Percentiles rank a stretch among this genome's conserved stretches.
phyloP scores from a whole-genome alignment of 2,329 filamentous ascomycete genomes.

The Cytospora leucostoma region DNA sequence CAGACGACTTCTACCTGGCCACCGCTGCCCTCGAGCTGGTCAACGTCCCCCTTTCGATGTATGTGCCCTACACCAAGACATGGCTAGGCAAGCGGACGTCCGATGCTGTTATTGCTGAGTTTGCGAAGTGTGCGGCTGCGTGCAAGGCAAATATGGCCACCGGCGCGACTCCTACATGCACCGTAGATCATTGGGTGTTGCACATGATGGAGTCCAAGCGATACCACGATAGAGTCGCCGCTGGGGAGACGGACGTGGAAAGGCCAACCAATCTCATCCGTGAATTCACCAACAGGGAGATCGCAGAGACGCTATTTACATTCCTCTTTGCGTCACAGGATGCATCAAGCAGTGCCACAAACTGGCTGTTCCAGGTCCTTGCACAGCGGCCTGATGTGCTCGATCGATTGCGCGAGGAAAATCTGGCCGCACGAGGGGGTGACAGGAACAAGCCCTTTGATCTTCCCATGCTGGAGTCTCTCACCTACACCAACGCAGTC shows the following conservation, averaged over 20 bases:
- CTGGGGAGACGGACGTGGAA: constrained; percentile 49
- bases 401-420: constrained; percentile 48
- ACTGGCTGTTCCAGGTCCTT: constrained; percentile 54
- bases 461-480: constrained; percentile 49
- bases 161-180: constrained; percentile 69
- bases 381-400: constrained; percentile 54
- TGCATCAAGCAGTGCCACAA: constrained; percentile 54
- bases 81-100: constrained; percentile 77
- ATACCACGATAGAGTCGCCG: constrained; percentile 65
- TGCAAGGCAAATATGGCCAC: constrained; percentile 71
- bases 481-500: constrained; percentile 54
- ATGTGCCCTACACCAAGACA: constrained; percentile 73
- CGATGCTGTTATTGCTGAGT: constrained; percentile 70
- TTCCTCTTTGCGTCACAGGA: constrained; percentile 58
- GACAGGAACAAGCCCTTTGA: constrained; percentile 44
- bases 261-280: constrained; percentile 51
- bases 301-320: constrained; percentile 52
- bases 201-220: constrained; percentile 71
- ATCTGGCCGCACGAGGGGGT: constrained; percentile 46
- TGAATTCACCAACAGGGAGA: constrained; percentile 52
- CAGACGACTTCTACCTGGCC: constrained; percentile 77
- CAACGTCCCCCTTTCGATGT: constrained; percentile 70
- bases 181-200: constrained; percentile 76
- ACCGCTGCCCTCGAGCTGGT: constrained; percentile 79
- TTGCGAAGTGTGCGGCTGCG: constrained; percentile 70